Base-by-base conservation (phyloP, 2,329 filamentous ascomycete genomes). In the Trichoderma koningiopsis region DNA sequence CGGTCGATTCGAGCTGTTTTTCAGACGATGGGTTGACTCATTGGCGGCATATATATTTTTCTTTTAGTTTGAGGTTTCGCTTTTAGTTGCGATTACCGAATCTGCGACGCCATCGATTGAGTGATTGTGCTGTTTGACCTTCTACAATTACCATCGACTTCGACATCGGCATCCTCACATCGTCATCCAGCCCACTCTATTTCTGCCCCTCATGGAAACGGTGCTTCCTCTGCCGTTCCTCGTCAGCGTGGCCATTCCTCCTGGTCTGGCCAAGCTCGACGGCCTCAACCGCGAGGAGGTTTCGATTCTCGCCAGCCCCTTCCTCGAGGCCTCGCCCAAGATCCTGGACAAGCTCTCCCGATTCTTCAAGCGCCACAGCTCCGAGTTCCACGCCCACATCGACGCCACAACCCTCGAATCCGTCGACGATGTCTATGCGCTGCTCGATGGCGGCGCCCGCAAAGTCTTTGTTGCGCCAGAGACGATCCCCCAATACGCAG, bases 381-480 rank as follows among this genome's bases (percentile, higher is more conserved):
- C 83, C 68, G 83, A 85, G 40, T 85, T 87, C 72, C 83, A 86
- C 73, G 87, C 92, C 72, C 94, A 92, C 78, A 87, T 97, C 73
- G 93, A 97, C 75, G 93, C 90, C 62, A 91, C 92, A 5, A 81
- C 82, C 27, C 84, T 98, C 49, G 79, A 87, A 37, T 89, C 89
- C 13, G 83, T 84, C 68, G 91, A 94, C 73, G 91, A 96, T 72
- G 84, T 98, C 43, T 82, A 95, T 66, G 87, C 91, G 58, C 85
- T 98, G 43, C 88, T 99, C 68, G 92, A 99, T 78, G 88, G 89
- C 72, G 96, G 96, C 70, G 93, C 94, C 7, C 88, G 89, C 64
- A 96, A 91, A 78, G 91, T 96, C 71, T 96, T 98, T 78, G 92
- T 97, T 62, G 86, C 87, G 22, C 86, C 89, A 59, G 85, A 89